A percentile compares a stretch with the other conserved stretches of the same genome.
Evolutionary conservation across 2,329 filamentous ascomycete genomes (phyloP).

Genomic region (Fusarium coicis): DNA sequence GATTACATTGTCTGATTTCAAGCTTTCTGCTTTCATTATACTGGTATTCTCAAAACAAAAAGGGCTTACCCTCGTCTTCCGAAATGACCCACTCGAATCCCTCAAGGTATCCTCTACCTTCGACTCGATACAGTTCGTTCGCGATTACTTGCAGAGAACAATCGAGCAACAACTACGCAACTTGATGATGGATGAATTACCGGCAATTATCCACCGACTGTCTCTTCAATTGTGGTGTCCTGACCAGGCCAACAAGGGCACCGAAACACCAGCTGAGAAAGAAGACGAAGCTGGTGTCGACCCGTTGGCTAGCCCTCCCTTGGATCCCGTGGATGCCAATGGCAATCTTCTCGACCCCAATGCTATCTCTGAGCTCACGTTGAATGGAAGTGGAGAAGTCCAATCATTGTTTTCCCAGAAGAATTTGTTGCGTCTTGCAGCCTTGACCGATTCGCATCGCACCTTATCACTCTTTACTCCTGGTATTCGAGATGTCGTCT

Average conservation of each 20-base stretch:
- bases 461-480: conserved; percentile 93
- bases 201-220: conserved; percentile 93
- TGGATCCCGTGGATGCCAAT: conserved; percentile 83
- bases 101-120: conserved; percentile 99
- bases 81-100: conserved; percentile 97
- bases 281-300: conserved; percentile 74
- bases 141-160: conserved; percentile 94
- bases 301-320: conserved; percentile 82
- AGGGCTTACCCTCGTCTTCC: conserved; percentile 94
- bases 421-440: conserved; percentile 84
- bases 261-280: conserved; percentile 59
- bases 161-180: conserved; percentile 94
- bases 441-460: conserved; percentile 86
- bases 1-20: conserved; percentile 95
- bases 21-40: conserved; percentile 96
- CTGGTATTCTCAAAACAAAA: conserved; percentile 98
- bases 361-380: conserved; percentile 78
- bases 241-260: conserved; percentile 71
- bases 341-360: conserved; percentile 81
- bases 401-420: conserved; percentile 96
- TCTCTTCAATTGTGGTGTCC: conserved; percentile 91
- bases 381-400: conserved; percentile 83
- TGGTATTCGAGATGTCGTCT: conserved; percentile 88
- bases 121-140: conserved; percentile 97
- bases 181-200: conserved; percentile 97